phyloP scores from a whole-genome alignment of 352 stramenopile species.

The Phytophthora constricta region DNA sequence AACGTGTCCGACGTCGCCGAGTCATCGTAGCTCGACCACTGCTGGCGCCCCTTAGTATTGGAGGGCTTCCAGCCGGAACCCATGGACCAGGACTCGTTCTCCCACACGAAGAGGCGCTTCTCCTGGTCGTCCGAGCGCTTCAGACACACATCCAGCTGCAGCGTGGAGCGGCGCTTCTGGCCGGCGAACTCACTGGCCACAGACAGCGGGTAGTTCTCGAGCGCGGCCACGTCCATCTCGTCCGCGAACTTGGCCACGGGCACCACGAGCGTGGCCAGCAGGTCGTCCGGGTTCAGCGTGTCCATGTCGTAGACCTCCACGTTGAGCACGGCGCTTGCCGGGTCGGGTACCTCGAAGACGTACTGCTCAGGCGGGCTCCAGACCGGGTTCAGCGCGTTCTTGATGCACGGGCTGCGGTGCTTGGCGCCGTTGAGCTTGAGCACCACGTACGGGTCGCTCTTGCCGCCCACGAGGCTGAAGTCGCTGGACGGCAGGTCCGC shows the following conservation, averaged over 20 bases:
- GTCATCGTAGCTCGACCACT: constrained; percentile 67
- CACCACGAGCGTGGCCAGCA: constrained; percentile 63
- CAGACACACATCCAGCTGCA: constrained; percentile 65
- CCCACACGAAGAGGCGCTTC: constrained; percentile 57
- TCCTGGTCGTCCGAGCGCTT: constrained; percentile 44
- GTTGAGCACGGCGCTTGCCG: constrained; percentile 49
- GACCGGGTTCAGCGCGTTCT: constrained; percentile 70
- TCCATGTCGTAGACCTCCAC: constrained; percentile 77
- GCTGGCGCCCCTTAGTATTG: constrained; percentile 49
- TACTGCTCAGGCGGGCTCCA: constrained; percentile 70
- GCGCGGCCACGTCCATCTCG: constrained; percentile 46
- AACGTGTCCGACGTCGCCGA: constrained; percentile 52
- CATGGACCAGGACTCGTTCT: constrained; percentile 70
- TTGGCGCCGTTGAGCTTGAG: constrained; percentile 56
- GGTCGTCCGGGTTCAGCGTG: constrained; percentile 63
- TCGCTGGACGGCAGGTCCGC: constrained; percentile 68
- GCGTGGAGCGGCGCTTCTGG: constrained; percentile 56
- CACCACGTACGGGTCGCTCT: constrained; percentile 81
- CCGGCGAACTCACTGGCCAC: constrained; percentile 46
- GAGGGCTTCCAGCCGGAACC: constrained; percentile 54
- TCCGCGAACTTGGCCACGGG: constrained; percentile 57
- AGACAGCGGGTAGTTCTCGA: constrained; percentile 62
- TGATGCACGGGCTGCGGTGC: constrained; percentile 65
- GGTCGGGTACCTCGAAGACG: constrained; percentile 59
- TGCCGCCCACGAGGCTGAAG: constrained; percentile 58